phyloP scores from a whole-genome alignment of 257 asterid genomes.

The Solanum raphanifolium region DNA sequence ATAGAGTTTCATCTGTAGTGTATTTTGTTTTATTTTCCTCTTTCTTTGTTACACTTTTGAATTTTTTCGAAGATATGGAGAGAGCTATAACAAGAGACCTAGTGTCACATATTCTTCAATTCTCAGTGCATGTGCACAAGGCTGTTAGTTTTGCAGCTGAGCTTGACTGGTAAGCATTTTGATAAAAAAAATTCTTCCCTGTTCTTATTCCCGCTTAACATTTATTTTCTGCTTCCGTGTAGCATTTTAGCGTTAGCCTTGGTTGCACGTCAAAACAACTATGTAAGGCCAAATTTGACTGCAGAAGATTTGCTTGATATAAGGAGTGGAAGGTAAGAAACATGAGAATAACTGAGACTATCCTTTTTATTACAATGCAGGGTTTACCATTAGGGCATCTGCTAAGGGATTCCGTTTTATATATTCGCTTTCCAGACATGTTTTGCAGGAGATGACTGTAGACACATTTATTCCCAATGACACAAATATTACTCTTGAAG shows the following conservation, averaged over 20 bases:
- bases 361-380: background rate
- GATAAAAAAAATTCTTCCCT: conserved; percentile 1
- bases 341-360: background rate
- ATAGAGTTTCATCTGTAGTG: background rate
- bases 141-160: conserved; percentile 81
- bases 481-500: conserved; percentile 70
- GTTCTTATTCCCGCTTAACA: conserved; percentile 2
- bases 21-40: background rate
- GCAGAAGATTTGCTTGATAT: conserved; percentile 70
- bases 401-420: background rate
- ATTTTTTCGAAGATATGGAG: conserved; percentile 72
- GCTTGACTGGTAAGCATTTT: conserved; percentile 76
- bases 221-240: conserved; percentile 16
- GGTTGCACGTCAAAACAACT: conserved; percentile 96
- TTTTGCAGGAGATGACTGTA: conserved; percentile 94
- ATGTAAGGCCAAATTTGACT: conserved; percentile 83
- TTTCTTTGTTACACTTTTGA: background rate
- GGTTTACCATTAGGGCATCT: conserved; percentile 1
- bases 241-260: conserved; percentile 75
- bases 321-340: conserved; percentile 81
- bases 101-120: conserved; percentile 66
- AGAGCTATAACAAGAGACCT: conserved; percentile 91
- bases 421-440: conserved; percentile 51
- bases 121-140: conserved; percentile 51
- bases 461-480: conserved; percentile 94